phyloP scores from a whole-genome alignment of 2,329 filamentous ascomycete genomes.

The Phaeosphaeria sp. region DNA sequence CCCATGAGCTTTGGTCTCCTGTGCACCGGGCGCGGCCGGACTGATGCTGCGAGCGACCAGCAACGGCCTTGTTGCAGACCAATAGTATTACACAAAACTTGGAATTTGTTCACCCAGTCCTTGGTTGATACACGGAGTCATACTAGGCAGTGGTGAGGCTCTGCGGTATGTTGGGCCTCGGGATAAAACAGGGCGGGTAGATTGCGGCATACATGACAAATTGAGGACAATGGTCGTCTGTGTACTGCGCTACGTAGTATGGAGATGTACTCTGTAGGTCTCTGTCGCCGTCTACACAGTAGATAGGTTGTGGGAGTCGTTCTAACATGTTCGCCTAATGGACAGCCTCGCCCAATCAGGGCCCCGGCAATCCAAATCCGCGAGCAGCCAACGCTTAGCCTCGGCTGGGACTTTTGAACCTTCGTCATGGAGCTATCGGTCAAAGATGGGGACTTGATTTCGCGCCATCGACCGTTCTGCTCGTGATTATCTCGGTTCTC shows the following conservation, averaged over 20 bases:
- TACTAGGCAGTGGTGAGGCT: neutral
- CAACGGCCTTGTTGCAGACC: neutral
- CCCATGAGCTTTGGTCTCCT: neutral
- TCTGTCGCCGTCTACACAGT: no score
- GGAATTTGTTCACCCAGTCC: neutral
- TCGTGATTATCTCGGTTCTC: constrained; percentile 3
- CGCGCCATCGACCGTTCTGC: constrained; percentile 13
- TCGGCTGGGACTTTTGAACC: constrained; percentile 27
- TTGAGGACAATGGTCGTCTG: neutral
- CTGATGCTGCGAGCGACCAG: neutral
- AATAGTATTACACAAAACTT: neutral
- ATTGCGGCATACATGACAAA: neutral
- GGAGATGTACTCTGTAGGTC: no score
- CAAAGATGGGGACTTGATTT: constrained; percentile 20
- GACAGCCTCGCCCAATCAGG: constrained; percentile 25
- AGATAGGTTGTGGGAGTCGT: neutral
- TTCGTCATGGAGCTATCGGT: constrained; percentile 25
- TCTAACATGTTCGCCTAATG: neutral
- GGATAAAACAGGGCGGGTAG: neutral
- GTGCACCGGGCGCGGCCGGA: neutral
- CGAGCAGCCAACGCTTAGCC: constrained; percentile 28
- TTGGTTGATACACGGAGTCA: neutral
- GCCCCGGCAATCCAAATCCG: constrained; percentile 26
- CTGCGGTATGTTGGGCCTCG: neutral
- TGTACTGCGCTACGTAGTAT: neutral